Evolutionary conservation across 2,329 filamentous ascomycete genomes (phyloP), one percentile per base, ranked within the genome.

Genomic region (Diaporthe sp.): DNA sequence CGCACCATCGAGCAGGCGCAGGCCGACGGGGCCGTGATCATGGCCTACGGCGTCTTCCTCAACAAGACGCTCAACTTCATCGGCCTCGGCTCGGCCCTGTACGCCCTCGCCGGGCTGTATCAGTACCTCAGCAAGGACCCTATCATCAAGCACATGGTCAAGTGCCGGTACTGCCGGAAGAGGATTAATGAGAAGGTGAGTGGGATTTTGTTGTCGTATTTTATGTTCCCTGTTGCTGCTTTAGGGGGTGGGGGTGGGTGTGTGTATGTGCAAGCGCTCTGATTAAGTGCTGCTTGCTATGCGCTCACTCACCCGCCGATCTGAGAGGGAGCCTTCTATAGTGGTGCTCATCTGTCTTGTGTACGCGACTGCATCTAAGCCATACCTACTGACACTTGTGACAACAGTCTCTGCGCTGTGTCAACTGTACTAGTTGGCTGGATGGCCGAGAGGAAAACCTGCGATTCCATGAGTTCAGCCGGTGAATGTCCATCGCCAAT

Each of bases 1-100:
- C 94, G 93, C 79, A 95, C 94, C 2, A 85, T 94, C 9, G 85
- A 90, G 58, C 91, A 93, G 80, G 94, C 93, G 2, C 88, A 92
- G 76, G 89, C 91, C 6, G 93, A 95, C 78, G 93, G 93, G 2
- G 93, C 93, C 2, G 89, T 95, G 0, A 90, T 95, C 28, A 87
- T 94, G 85, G 92, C 93, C 0, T 73, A 71, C 76, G 91, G 90
- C 25, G 83, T 86, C 1, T 94, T 94, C 77, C 78, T 94, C 67
- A 91, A 92, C 79, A 91, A 92, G 73, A 79, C 92, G 2, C 86
- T 94, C 72, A 91, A 92, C 73, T 95, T 95, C 77, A 57, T 92
- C 34, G 89, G 91, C 72, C 86, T 95, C 6, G 93, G 93, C 3
- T 67, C 94, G 22, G 88, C 90, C 17, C 85, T 95, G 13, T 95